These are phyloP conservation scores for Coemansia sp. DNA, from an alignment of 192 early-diverging fungal species.

Conservation along the genomic window DNA sequence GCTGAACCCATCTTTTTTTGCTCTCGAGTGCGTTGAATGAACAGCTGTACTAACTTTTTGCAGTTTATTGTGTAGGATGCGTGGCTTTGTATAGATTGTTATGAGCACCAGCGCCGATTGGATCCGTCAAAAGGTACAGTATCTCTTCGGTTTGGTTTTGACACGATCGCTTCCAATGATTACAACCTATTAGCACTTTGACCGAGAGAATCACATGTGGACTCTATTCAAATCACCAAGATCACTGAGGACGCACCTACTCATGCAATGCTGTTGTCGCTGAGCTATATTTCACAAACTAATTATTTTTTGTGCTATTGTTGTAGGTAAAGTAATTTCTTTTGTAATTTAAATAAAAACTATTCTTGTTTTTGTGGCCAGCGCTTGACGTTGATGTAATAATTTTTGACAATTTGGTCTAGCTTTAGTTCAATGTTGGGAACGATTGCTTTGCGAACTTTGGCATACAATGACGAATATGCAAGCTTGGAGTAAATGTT, in stretches of 20 bases:
- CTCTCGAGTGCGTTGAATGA: neutral
- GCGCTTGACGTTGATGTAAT: neutral
- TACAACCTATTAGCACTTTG: constrained; percentile 5
- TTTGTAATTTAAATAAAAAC: neutral
- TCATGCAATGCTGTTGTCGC: neutral
- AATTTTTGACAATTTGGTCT: neutral
- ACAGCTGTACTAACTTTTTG: too few relatives aligned
- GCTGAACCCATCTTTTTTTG: constrained; percentile 25
- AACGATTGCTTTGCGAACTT: neutral
- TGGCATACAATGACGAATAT: neutral
- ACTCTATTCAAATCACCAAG: constrained; percentile 7
- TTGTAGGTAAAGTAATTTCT: neutral
- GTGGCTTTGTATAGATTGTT: too few relatives aligned
- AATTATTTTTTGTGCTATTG: neutral
- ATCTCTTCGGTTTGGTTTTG: neutral
- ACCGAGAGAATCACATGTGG: constrained; percentile 5
- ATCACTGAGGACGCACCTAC: constrained; percentile 1
- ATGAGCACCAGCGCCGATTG: too few relatives aligned
- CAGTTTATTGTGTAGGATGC: too few relatives aligned
- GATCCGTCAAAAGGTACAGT: neutral
- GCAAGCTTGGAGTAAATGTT: constrained; percentile 7
- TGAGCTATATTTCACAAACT: neutral
- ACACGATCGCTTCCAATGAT: constrained; percentile 1
- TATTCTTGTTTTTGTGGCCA: neutral
- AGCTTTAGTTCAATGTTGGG: constrained; percentile 1